Percentiles rank a stretch among this genome's conserved stretches.
phyloP scores from a whole-genome alignment of 1,139 yeast species.

The Magnusiomyces fungicola region DNA sequence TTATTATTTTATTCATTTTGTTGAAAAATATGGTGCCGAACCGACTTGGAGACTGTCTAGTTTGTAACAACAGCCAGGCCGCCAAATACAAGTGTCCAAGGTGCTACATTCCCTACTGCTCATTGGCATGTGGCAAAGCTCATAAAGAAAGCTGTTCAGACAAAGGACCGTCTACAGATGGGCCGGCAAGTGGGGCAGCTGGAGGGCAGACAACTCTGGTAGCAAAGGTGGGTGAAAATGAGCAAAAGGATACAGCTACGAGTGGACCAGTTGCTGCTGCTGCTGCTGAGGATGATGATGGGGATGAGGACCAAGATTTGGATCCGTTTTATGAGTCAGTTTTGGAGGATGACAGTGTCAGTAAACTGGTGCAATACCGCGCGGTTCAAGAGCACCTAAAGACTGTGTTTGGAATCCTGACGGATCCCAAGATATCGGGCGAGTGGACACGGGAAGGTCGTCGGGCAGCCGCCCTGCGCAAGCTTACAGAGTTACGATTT shows the following conservation, averaged over 20 bases:
- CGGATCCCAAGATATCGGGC: conserved; percentile 41
- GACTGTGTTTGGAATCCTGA: conserved; percentile 41
- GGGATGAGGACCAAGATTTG: conserved; percentile 23
- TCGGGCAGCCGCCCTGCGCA: conserved; percentile 50
- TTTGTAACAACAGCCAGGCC: conserved; percentile 35
- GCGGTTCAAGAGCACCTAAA: conserved; percentile 48
- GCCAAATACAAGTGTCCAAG: conserved; percentile 58
- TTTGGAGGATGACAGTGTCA: conserved; percentile 37
- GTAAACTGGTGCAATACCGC: conserved; percentile 40
- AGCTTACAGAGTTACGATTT: conserved; percentile 49
- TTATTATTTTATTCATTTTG: too few species aligned
- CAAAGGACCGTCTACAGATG: not conserved
- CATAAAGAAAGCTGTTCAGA: conserved; percentile 29
- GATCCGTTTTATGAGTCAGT: conserved; percentile 20
- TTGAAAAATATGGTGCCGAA: too few species aligned
- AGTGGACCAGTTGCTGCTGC: not conserved
- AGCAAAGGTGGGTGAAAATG: conserved; percentile 3
- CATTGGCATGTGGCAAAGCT: conserved; percentile 48
- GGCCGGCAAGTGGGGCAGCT: conserved; percentile 4
- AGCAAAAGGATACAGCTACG: not conserved
- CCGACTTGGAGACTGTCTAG: conserved; percentile 35
- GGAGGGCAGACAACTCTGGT: not conserved
- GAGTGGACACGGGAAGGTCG: conserved; percentile 43
- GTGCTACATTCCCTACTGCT: conserved; percentile 46
- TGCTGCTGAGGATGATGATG: not conserved